These are phyloP conservation scores for Hypomyces perniciosus DNA, from an alignment of 2,329 filamentous ascomycete species.

Conservation along the genomic window DNA sequence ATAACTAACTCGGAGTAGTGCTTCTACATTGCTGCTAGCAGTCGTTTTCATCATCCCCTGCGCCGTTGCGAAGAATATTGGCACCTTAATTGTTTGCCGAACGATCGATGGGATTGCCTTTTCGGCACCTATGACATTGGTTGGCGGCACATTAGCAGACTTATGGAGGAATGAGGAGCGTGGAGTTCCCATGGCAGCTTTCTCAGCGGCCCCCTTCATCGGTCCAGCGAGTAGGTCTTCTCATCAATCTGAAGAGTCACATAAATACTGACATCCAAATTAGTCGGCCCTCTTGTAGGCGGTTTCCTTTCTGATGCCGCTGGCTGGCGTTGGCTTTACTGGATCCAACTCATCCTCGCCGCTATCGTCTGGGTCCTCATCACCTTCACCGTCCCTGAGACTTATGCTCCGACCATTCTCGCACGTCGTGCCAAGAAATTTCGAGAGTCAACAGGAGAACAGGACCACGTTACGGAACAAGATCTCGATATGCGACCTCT, in stretches of 20 bases:
- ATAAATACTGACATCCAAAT: neutral
- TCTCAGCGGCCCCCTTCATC: slow-evolving; percentile 75
- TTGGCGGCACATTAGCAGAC: slow-evolving; percentile 76
- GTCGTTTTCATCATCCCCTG: slow-evolving; percentile 77
- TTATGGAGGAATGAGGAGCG: slow-evolving; percentile 80
- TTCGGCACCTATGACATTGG: slow-evolving; percentile 79
- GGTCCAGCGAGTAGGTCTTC: slow-evolving; percentile 58
- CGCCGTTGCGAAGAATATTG: slow-evolving; percentile 69
- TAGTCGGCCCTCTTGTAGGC: slow-evolving; percentile 66
- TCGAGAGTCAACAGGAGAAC: slow-evolving; percentile 60
- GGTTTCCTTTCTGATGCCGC: slow-evolving; percentile 65
- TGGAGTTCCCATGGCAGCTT: slow-evolving; percentile 81
- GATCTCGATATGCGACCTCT: slow-evolving; percentile 71
- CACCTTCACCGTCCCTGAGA: slow-evolving; percentile 85
- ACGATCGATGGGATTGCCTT: slow-evolving; percentile 78
- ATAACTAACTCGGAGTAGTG: slow-evolving; percentile 27
- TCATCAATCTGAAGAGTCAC: neutral
- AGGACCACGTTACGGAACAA: slow-evolving; percentile 68
- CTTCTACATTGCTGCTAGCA: slow-evolving; percentile 59
- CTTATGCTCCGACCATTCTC: slow-evolving; percentile 76
- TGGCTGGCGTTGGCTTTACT: slow-evolving; percentile 82
- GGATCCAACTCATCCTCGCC: slow-evolving; percentile 75
- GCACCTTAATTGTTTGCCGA: slow-evolving; percentile 68
- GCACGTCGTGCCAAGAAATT: slow-evolving; percentile 64
- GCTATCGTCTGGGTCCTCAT: slow-evolving; percentile 67